A percentile compares a stretch with the other conserved stretches of the same genome.
These are phyloP conservation scores for Globisporangium acanthophoron DNA, from an alignment of 352 stramenopile genomes.

Conservation along the genomic window DNA sequence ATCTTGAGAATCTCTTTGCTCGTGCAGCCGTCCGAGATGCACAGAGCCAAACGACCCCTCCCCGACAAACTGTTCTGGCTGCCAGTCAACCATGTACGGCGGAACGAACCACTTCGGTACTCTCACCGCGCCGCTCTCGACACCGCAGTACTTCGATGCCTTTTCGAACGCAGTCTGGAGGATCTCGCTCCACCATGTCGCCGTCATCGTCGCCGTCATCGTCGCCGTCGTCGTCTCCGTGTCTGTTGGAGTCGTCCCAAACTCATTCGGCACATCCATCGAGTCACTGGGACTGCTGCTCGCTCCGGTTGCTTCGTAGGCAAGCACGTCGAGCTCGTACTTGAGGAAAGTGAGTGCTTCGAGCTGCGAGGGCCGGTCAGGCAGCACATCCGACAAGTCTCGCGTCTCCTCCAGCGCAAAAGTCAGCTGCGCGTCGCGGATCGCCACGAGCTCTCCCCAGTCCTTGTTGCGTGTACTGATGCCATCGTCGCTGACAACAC, in stretches of 20 bases:
- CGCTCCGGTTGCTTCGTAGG: not conserved
- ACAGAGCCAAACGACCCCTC: not conserved
- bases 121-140: not conserved
- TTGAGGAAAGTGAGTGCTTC: not conserved
- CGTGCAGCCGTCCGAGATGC: not conserved
- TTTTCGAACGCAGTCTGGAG: not conserved
- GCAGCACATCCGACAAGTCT: slow-evolving; percentile 1
- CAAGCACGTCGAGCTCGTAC: not conserved
- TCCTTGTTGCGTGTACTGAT: not conserved
- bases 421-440: not conserved
- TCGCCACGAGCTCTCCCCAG: slow-evolving; percentile 1
- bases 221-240: not conserved
- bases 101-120: slow-evolving; percentile 2
- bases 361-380: not conserved
- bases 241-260: not conserved
- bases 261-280: too few relatives aligned
- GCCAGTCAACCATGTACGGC: slow-evolving; percentile 4
- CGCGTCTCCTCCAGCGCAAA: not conserved
- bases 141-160: not conserved
- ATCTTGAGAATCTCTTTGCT: not conserved
- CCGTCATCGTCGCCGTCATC: too few relatives aligned
- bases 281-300: not conserved
- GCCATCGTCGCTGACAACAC: not conserved
- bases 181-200: not conserved
- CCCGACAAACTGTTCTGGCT: not conserved